Conservation (phyloP, 495 filamentous ascomycete species). For the Talaromyces stipitatus region DNA sequence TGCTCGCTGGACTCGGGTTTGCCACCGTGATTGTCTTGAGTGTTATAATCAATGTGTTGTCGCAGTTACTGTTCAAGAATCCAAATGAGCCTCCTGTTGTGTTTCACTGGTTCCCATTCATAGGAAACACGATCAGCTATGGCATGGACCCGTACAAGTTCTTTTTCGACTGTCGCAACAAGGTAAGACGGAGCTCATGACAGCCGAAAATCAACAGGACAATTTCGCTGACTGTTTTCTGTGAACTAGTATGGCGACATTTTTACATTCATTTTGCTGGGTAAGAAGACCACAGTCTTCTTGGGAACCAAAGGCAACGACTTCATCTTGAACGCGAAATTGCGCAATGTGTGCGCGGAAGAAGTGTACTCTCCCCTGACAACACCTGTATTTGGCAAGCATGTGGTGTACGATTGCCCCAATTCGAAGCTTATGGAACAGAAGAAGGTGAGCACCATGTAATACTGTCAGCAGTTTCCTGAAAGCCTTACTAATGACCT, state of each 20-base stretch:
- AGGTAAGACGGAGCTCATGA: conserved; percentile 42
- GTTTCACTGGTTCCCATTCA: conserved; percentile 75
- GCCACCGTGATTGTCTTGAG: conserved; percentile 32
- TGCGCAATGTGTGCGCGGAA: conserved; percentile 73
- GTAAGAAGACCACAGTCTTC: conserved; percentile 67
- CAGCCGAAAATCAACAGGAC: not conserved
- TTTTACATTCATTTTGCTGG: conserved; percentile 73
- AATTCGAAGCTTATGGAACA: conserved; percentile 82
- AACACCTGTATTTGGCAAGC: conserved; percentile 77
- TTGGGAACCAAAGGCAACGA: conserved; percentile 76
- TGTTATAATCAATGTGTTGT: conserved; percentile 58
- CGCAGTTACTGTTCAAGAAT: conserved; percentile 62
- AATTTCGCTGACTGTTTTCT: not conserved
- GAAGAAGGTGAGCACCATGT: conserved; percentile 46
- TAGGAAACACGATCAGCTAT: conserved; percentile 74
- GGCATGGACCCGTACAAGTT: conserved; percentile 79
- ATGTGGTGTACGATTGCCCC: conserved; percentile 84
- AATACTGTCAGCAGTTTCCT: not conserved
- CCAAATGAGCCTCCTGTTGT: conserved; percentile 71
- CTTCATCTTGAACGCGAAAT: conserved; percentile 80
- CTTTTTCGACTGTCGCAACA: conserved; percentile 59
- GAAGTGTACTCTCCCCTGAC: conserved; percentile 77
- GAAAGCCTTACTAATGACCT: not conserved
- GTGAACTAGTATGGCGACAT: conserved; percentile 64
- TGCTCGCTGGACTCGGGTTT: conserved; percentile 18